phyloP scores from a whole-genome alignment of 371 early-diverging fungal species.

The Mucor lusitanicus region DNA sequence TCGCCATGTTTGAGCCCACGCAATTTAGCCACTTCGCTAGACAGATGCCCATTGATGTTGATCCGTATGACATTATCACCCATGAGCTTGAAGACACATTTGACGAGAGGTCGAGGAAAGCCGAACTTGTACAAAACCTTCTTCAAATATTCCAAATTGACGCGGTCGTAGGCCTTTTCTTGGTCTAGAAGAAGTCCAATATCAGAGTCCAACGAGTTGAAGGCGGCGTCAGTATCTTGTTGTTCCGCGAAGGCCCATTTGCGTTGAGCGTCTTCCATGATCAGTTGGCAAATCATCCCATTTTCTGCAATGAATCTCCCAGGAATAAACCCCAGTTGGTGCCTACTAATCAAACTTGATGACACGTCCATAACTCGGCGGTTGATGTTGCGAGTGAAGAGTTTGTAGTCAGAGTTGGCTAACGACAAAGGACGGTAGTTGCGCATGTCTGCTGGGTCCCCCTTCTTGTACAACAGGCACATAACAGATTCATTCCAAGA shows the following conservation, averaged over 20 bases:
- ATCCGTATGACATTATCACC: neutral
- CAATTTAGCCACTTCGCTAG: too few species aligned
- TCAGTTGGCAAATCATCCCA: neutral
- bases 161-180: conserved; percentile 20
- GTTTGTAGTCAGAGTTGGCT: conserved; percentile 4
- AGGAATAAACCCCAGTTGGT: conserved; percentile 9
- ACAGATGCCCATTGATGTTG: too few species aligned
- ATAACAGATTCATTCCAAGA: neutral
- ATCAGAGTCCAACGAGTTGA: neutral
- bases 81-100: neutral
- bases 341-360: neutral
- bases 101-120: conserved; percentile 9
- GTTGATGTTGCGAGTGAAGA: neutral
- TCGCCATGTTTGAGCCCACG: conserved; percentile 23
- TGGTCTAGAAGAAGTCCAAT: conserved; percentile 16
- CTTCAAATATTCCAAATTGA: conserved; percentile 10
- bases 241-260: neutral
- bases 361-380: neutral
- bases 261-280: neutral
- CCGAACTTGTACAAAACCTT: conserved; percentile 4
- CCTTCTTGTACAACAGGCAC: conserved; percentile 7
- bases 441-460: neutral
- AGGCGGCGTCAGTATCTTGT: too few species aligned
- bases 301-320: conserved; percentile 12
- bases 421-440: conserved; percentile 28